Evolutionary conservation across 2,329 filamentous ascomycete genomes (phyloP).

Genomic region (Paecilomyces formosus): DNA sequence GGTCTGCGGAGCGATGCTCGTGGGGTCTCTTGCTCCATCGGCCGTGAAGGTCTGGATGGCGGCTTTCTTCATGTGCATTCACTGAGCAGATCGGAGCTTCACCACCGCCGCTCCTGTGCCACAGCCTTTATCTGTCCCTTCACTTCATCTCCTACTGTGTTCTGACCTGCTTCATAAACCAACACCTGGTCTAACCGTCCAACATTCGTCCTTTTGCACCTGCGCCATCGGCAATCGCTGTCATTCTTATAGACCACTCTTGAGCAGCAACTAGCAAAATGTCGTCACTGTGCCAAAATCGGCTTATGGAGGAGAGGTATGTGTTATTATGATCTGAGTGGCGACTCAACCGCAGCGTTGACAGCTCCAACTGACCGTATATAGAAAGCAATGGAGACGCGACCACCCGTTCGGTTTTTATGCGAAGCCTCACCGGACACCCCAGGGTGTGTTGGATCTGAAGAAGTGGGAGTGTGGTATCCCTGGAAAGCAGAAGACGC

Average conservation of each 20-base stretch:
- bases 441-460: conserved; percentile 76
- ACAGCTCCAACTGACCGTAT: conserved; percentile 8
- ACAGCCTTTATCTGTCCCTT: neutral
- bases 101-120: neutral
- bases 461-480: conserved; percentile 97
- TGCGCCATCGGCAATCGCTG: neutral
- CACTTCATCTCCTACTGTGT: neutral
- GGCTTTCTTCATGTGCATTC: neutral
- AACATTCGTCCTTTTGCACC: neutral
- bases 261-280: conserved; percentile 41
- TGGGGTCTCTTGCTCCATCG: neutral
- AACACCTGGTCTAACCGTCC: neutral
- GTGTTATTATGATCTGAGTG: conserved; percentile 17
- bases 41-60: neutral
- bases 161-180: neutral
- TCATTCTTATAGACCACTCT: neutral
- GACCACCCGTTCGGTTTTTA: conserved; percentile 98
- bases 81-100: neutral
- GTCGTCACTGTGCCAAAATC: conserved; percentile 74
- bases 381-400: conserved; percentile 89
- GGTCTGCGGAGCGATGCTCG: neutral
- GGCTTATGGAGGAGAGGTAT: conserved; percentile 81
- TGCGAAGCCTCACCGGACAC: conserved; percentile 74
- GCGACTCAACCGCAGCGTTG: neutral
- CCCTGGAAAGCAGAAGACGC: conserved; percentile 90